Conservation (phyloP, 257 asterid species). For the Solanum virginianum region DNA sequence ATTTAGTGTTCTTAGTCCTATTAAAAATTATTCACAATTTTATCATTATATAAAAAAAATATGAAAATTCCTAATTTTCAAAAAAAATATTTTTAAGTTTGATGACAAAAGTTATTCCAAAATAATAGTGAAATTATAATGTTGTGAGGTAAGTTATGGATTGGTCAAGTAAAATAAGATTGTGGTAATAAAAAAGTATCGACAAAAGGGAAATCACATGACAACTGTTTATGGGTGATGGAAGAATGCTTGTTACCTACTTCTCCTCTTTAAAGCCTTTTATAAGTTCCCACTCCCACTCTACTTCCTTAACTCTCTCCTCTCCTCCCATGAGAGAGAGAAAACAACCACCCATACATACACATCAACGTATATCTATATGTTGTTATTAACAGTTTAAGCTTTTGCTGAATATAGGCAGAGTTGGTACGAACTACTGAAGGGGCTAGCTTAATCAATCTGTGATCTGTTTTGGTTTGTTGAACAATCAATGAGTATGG, state of each 20-base stretch:
- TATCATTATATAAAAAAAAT: background rate
- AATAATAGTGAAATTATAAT: too few relatives aligned
- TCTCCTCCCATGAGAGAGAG: background rate
- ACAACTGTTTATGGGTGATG: conserved; percentile 1
- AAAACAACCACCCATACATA: background rate
- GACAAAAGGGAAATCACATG: conserved; percentile 5
- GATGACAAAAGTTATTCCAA: too few relatives aligned
- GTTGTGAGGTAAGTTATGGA: background rate
- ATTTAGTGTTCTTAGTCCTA: background rate
- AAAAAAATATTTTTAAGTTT: too few relatives aligned
- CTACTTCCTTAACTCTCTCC: conserved; percentile 7
- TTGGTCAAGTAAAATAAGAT: background rate
- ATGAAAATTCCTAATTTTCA: background rate
- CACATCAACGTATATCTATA: background rate
- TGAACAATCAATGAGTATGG: conserved; percentile 20
- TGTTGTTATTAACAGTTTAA: background rate
- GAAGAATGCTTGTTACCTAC: conserved; percentile 47
- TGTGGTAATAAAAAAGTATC: background rate
- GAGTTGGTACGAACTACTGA: background rate
- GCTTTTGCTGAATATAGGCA: background rate
- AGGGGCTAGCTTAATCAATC: background rate
- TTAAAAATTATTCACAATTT: background rate
- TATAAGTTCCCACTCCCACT: conserved; percentile 16
- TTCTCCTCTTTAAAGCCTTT: conserved; percentile 20
- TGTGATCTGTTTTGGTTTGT: background rate